phyloP scores from a whole-genome alignment of 1,139 yeast species.

The Martiniozyma asiatica region DNA sequence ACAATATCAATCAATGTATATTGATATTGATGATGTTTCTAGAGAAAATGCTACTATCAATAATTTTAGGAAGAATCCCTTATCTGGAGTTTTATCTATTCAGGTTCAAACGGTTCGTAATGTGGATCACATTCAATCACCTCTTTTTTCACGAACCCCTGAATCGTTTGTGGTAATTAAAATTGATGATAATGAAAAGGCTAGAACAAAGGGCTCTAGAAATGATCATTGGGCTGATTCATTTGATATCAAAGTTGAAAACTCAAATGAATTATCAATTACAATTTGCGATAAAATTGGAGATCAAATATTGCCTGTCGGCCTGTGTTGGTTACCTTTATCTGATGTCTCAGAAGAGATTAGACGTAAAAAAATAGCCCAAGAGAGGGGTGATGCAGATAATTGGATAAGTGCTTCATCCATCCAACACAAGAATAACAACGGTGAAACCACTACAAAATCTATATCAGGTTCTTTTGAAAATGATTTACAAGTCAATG shows the following conservation, averaged over 20 bases:
- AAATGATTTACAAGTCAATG: neutral
- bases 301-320: conserved; percentile 69
- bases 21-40: conserved; percentile 52
- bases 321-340: conserved; percentile 78
- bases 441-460: no score
- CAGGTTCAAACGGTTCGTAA: conserved; percentile 69
- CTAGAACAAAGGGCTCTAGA: conserved; percentile 62
- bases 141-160: conserved; percentile 62
- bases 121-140: conserved; percentile 85
- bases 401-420: conserved; percentile 74
- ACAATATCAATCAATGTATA: conserved; percentile 81
- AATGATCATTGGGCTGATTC: conserved; percentile 80
- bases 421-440: conserved; percentile 3
- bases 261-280: conserved; percentile 83
- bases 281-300: conserved; percentile 75
- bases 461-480: neutral
- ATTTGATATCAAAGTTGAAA: conserved; percentile 69
- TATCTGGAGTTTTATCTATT: conserved; percentile 67
- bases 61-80: conserved; percentile 67
- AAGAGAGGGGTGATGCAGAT: conserved; percentile 59
- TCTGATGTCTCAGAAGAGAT: conserved; percentile 90
- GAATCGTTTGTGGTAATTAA: conserved; percentile 71
- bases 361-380: conserved; percentile 78
- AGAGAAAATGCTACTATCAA: conserved; percentile 55
- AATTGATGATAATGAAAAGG: conserved; percentile 63